These are phyloP conservation scores for Mariannaea elegans DNA, from an alignment of 2,329 filamentous ascomycete species.

Conservation along the genomic window DNA sequence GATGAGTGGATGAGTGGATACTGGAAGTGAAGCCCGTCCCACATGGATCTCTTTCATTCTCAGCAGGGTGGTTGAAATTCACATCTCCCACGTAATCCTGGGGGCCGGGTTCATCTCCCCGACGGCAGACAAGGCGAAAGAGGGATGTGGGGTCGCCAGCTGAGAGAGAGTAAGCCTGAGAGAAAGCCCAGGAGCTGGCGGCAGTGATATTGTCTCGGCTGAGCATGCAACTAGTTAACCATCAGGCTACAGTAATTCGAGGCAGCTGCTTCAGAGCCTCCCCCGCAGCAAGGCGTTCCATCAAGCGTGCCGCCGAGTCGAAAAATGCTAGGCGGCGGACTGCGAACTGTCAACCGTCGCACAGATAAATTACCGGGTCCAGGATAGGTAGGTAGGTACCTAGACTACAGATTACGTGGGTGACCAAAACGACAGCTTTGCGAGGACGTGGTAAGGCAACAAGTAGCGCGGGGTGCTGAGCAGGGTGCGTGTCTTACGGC, in stretches of 20 bases:
- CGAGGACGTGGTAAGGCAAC: not conserved
- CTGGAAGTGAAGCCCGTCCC: not conserved
- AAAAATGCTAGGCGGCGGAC: not conserved
- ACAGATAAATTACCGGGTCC: slow-evolving; percentile 3
- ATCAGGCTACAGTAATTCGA: not conserved
- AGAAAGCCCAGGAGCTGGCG: not conserved
- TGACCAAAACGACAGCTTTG: too few species aligned
- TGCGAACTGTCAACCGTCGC: not conserved
- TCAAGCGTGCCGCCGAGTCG: not conserved
- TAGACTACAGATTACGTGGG: too few species aligned
- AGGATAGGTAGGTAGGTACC: not conserved
- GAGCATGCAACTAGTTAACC: not conserved
- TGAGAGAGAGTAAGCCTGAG: not conserved
- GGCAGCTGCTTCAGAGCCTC: not conserved
- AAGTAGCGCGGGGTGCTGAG: slow-evolving; percentile 14
- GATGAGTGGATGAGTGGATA: not conserved
- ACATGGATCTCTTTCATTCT: slow-evolving; percentile 8
- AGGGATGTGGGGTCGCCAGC: not conserved
- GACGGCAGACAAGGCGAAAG: not conserved
- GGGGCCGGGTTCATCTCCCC: not conserved
- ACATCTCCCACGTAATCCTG: not conserved
- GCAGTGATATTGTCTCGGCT: not conserved
- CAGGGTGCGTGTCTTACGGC: slow-evolving; percentile 13
- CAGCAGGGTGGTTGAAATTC: not conserved
- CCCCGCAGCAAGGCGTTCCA: not conserved